These are phyloP conservation scores for Schizothecium vesticola DNA, from an alignment of 495 filamentous ascomycete species.

Conservation along the genomic window DNA sequence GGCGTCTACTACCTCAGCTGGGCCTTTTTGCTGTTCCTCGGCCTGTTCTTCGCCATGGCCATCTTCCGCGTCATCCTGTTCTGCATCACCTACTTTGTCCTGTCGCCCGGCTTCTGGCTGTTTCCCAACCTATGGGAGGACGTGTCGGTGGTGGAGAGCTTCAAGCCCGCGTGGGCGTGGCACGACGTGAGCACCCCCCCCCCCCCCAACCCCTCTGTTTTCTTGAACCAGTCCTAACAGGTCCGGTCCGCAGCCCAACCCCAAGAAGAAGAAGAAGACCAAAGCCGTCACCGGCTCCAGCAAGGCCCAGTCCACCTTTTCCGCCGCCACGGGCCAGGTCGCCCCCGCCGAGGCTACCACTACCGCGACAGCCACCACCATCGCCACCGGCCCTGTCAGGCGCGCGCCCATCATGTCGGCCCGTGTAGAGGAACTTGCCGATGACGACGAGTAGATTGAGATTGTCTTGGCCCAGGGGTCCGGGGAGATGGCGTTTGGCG, in stretches of 20 bases:
- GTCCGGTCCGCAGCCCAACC: slow-evolving; percentile 17
- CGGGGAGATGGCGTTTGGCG: not conserved
- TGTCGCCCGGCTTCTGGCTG: slow-evolving; percentile 87
- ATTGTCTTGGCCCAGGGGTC: not conserved
- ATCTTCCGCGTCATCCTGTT: slow-evolving; percentile 97
- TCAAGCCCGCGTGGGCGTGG: slow-evolving; percentile 96
- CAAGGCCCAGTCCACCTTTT: slow-evolving; percentile 38
- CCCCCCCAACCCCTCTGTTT: no score
- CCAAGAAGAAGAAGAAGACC: slow-evolving; percentile 63
- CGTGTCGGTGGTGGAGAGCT: slow-evolving; percentile 96
- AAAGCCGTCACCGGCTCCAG: slow-evolving; percentile 37
- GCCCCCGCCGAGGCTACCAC: slow-evolving; percentile 55
- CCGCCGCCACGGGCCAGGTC: slow-evolving; percentile 46
- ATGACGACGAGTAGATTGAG: slow-evolving; percentile 41
- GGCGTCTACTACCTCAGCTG: slow-evolving; percentile 98
- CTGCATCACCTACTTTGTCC: slow-evolving; percentile 78
- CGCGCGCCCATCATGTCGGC: slow-evolving; percentile 48
- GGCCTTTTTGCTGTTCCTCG: slow-evolving; percentile 85
- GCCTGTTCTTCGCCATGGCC: slow-evolving; percentile 94
- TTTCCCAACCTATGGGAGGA: slow-evolving; percentile 99
- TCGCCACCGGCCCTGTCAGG: slow-evolving; percentile 39
- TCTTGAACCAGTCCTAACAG: not conserved
- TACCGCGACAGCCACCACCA: slow-evolving; percentile 48
- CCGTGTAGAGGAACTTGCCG: slow-evolving; percentile 61
- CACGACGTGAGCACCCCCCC: slow-evolving; percentile 70